A percentile compares a stretch with the other conserved stretches of the same genome.
Conservation (phyloP, 495 filamentous ascomycete genomes). For the Hypoxylon fragiforme region DNA sequence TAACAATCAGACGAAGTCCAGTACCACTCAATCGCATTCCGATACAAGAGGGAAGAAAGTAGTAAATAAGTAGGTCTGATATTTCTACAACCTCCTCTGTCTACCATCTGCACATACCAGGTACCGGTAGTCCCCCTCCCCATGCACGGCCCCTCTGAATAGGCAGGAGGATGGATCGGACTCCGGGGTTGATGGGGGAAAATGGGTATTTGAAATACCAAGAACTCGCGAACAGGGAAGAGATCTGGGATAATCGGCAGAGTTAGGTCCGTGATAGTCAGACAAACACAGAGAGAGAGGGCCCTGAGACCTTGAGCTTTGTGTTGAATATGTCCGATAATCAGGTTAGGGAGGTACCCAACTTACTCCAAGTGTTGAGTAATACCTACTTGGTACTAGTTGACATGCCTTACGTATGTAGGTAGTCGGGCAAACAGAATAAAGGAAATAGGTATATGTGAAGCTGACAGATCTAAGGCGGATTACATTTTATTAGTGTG, state of each 20-base stretch:
- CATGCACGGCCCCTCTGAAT: slow-evolving; percentile 29
- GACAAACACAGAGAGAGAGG: too few species aligned
- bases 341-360: too few species aligned
- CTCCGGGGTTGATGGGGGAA: slow-evolving; percentile 16
- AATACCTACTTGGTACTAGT: too few species aligned
- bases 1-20: slow-evolving; percentile 34
- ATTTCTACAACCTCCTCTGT: slow-evolving; percentile 19
- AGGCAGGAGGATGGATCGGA: slow-evolving; percentile 32
- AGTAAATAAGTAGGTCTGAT: slow-evolving; percentile 32
- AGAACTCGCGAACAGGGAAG: slow-evolving; percentile 27
- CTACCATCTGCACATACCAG: slow-evolving; percentile 7
- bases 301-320: too few species aligned
- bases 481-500: too few species aligned
- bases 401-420: too few species aligned
- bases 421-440: too few species aligned
- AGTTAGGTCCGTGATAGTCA: too few species aligned
- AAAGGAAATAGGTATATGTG: too few species aligned
- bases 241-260: neutral
- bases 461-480: too few species aligned
- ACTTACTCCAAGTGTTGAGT: too few species aligned
- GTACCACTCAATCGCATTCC: slow-evolving; percentile 38
- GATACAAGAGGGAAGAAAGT: slow-evolving; percentile 11
- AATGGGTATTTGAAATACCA: slow-evolving; percentile 38
- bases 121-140: slow-evolving; percentile 19
- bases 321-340: slow-evolving; percentile 29